Evolutionary conservation across 2,329 filamentous ascomycete species (phyloP).

Genomic region (Tolypocladium amazonense): DNA sequence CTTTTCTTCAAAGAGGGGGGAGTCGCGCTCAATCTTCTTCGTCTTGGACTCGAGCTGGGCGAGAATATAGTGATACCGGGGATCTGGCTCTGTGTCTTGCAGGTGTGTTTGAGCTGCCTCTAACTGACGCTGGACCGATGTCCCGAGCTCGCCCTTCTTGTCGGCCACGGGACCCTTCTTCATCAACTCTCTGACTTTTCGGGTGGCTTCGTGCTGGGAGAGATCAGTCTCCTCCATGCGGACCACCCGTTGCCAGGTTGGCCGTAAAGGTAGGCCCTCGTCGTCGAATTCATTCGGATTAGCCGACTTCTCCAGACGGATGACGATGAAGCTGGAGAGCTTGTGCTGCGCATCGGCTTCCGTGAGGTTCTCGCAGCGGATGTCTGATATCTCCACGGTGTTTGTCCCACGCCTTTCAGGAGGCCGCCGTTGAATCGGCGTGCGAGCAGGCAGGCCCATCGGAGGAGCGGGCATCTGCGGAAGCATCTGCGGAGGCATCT

Average conservation of each 20-base stretch:
- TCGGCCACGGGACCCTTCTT: slow-evolving; percentile 16
- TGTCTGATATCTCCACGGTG: slow-evolving; percentile 19
- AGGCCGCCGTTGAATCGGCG: not conserved
- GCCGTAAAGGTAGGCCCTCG: slow-evolving; percentile 19
- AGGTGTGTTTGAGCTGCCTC: slow-evolving; percentile 26
- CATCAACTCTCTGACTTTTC: slow-evolving; percentile 27
- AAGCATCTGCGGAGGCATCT: not conserved
- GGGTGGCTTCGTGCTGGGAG: slow-evolving; percentile 24
- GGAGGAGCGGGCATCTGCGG: not conserved
- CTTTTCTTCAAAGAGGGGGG: slow-evolving; percentile 1
- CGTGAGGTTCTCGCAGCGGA: slow-evolving; percentile 24
- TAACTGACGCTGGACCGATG: slow-evolving; percentile 29
- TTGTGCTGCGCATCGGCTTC: slow-evolving; percentile 25
- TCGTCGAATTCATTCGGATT: slow-evolving; percentile 22
- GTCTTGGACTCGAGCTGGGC: slow-evolving; percentile 33
- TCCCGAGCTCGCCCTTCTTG: slow-evolving; percentile 26
- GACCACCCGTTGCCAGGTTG: slow-evolving; percentile 30
- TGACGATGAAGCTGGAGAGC: slow-evolving; percentile 28
- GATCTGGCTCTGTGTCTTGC: slow-evolving; percentile 21
- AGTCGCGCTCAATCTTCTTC: slow-evolving; percentile 12
- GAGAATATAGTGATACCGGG: slow-evolving; percentile 27
- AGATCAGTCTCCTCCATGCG: slow-evolving; percentile 22
- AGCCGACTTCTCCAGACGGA: slow-evolving; percentile 29
- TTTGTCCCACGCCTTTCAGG: slow-evolving; percentile 7
- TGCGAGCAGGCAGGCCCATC: not conserved